Conservation (phyloP, 2,329 filamentous ascomycete genomes). For the Hypoxylon sp. region DNA sequence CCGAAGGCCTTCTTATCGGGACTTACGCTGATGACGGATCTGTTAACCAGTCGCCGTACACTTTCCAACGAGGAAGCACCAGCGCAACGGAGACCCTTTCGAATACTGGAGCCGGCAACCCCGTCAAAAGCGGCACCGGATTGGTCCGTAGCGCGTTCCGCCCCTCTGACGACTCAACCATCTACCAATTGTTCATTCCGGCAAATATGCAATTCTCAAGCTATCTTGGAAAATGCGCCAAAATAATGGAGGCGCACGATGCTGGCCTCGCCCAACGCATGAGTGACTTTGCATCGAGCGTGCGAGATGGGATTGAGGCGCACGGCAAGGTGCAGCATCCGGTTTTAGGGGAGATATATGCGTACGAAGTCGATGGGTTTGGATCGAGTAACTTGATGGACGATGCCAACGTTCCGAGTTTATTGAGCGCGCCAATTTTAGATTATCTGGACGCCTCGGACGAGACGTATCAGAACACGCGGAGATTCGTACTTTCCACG, state of each 20-base stretch:
- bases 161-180: constrained; percentile 84
- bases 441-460: constrained; percentile 65
- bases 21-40: constrained; percentile 74
- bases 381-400: constrained; percentile 72
- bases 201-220: constrained; percentile 79
- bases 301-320: constrained; percentile 75
- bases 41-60: constrained; percentile 73
- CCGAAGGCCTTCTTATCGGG: constrained; percentile 68
- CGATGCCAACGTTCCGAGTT: constrained; percentile 72
- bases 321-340: constrained; percentile 76
- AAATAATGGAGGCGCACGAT: constrained; percentile 53
- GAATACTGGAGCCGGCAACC: constrained; percentile 79
- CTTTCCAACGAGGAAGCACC: constrained; percentile 77
- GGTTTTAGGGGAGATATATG: constrained; percentile 74
- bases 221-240: constrained; percentile 63
- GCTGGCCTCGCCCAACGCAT: constrained; percentile 61
- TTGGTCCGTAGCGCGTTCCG: constrained; percentile 83
- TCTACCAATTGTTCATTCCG: constrained; percentile 83
- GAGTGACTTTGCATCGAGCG: constrained; percentile 68
- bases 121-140: constrained; percentile 76
- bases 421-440: constrained; percentile 70
- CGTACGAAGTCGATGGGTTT: constrained; percentile 77
- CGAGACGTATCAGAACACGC: constrained; percentile 79
- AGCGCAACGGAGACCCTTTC: constrained; percentile 80
- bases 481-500: constrained; percentile 78